These are phyloP conservation scores for Kluyveromyces starmeri DNA, from an alignment of 805 yeast species.

Conservation along the genomic window DNA sequence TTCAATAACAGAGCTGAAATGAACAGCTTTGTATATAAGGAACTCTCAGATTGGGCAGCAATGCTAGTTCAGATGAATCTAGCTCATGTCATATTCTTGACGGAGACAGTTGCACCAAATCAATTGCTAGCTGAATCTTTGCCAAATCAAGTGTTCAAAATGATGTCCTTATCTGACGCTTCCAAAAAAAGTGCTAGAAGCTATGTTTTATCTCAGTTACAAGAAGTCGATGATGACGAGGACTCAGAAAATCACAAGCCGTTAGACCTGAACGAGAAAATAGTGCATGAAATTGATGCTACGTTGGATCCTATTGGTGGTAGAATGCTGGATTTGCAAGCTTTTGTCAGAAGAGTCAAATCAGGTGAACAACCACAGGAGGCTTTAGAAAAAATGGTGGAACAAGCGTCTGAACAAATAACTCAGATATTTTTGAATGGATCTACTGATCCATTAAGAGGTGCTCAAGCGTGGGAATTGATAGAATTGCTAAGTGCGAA, in stretches of 20 bases:
- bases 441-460: conserved; percentile 44
- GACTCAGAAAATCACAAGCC: conserved; percentile 14
- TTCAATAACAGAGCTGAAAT: conserved; percentile 51
- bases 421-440: conserved; percentile 64
- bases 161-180: conserved; percentile 73
- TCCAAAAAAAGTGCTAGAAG: conserved; percentile 56
- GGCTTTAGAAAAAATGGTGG: conserved; percentile 72
- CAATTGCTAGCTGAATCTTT: conserved; percentile 60
- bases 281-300: conserved; percentile 37
- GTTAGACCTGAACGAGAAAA: conserved; percentile 11
- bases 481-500: conserved; percentile 52
- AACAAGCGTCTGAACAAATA: conserved; percentile 80
- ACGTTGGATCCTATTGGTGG: conserved; percentile 82
- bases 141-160: conserved; percentile 82
- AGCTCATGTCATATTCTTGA: conserved; percentile 84
- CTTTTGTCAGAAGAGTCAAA: conserved; percentile 76
- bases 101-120: conserved; percentile 75
- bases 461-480: conserved; percentile 84
- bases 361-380: conserved; percentile 77
- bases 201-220: conserved; percentile 54
- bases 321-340: conserved; percentile 86
- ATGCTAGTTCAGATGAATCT: conserved; percentile 62
- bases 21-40: conserved; percentile 59
- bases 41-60: conserved; percentile 85
- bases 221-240: conserved; percentile 22